These are phyloP conservation scores for Proliferodiscus dingleyae DNA, from an alignment of 2,329 filamentous ascomycete genomes.

Conservation along the genomic window DNA sequence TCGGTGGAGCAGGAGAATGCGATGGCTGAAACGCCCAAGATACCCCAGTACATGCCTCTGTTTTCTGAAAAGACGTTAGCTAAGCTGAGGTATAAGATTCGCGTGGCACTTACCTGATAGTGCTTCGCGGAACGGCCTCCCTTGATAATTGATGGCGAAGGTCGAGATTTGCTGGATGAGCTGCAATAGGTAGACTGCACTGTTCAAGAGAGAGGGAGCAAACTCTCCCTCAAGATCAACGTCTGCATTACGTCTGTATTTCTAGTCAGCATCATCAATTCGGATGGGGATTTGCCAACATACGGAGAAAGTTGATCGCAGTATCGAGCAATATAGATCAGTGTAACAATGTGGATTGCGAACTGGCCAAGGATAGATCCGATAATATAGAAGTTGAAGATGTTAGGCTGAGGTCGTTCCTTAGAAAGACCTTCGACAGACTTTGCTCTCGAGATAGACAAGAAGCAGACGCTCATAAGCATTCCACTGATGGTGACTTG, in stretches of 20 bases:
- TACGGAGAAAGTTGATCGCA: constrained; percentile 84
- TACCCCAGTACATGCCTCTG: constrained; percentile 96
- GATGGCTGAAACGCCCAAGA: constrained; percentile 81
- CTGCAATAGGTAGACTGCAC: constrained; percentile 92
- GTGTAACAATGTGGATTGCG: constrained; percentile 85
- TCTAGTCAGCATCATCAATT: constrained; percentile 21
- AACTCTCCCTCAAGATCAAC: constrained; percentile 96
- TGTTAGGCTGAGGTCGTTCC: constrained; percentile 95
- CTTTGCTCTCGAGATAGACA: constrained; percentile 96
- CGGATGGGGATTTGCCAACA: constrained; percentile 35
- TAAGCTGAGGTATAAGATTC: background rate
- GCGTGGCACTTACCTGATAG: constrained; percentile 53
- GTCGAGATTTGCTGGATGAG: constrained; percentile 99
- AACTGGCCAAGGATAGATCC: constrained; percentile 97
- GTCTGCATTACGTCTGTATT: constrained; percentile 46
- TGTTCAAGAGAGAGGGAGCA: constrained; percentile 87
- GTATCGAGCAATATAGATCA: constrained; percentile 89
- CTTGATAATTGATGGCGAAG: constrained; percentile 99
- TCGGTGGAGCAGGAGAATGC: constrained; percentile 94
- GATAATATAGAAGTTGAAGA: constrained; percentile 99
- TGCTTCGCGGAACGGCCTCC: constrained; percentile 92
- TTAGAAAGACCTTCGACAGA: constrained; percentile 94
- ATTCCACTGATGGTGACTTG: constrained; percentile 99
- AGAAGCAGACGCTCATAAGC: constrained; percentile 99
- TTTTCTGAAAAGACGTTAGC: constrained; percentile 44